Evolutionary conservation across 192 early-diverging fungal species (phyloP), one percentile per base, ranked within the genome.

Genomic region (Phlyctochytrium bullatum): DNA sequence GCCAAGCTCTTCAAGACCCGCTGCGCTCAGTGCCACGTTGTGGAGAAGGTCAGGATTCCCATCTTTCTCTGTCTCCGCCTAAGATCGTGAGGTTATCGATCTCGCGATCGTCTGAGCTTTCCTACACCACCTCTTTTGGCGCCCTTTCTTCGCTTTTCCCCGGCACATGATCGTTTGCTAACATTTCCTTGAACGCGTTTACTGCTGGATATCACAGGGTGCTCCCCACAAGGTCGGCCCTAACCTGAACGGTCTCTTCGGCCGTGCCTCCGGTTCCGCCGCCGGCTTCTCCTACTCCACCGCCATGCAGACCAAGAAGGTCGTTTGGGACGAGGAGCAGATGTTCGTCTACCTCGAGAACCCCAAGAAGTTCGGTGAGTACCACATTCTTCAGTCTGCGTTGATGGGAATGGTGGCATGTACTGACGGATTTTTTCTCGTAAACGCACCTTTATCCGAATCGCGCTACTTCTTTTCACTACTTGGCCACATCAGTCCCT

Each of bases 1-100:
- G 82, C 82, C 66, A 88, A 86, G 75, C 82, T 87, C 73, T 98
- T 98, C 90, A 98, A 98, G 88, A 98, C 96, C 72, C 92, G 96
- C 66, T 98, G 96, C 70, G 94, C 96, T 63, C 93, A 94, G 78
- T 98, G 96, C 87, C 94, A 98, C 88, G 94, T 94, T 68, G 88
- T 95, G 31, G 94, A 98, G 66, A 59, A 52, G 34, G 78, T 78
- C 52, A 23, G 54, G 52, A 16, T 29, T 6, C 2, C 27, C 36
- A 25, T 30, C 29, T 6, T 16, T 24, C 16, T 14, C 25, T 24
- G 0, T 24, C 24, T 23, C 20, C 17, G 24, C 20, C 30, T 16
- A 27, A 23, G 20, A 59, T 59, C 28, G 16, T 29, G 35, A 31
- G 27, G 50, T 56, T 27, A 71, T 62, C 66, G 2, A 1, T 36